Evolutionary conservation across 78 protist genomes (phyloP), one percentile per base, ranked within the genome.

Genomic region (Dictyostelium brefeldianum): DNA sequence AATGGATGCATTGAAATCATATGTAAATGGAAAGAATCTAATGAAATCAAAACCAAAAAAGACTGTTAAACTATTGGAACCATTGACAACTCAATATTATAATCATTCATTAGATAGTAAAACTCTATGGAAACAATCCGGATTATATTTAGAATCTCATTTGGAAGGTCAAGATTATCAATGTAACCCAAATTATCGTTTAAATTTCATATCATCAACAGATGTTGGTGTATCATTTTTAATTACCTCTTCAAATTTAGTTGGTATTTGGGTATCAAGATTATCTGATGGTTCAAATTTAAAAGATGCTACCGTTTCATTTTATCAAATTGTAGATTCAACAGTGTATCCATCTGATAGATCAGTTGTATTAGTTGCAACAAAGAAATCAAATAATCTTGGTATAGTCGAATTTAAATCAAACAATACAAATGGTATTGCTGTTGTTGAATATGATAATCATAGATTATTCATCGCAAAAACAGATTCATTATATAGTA

Each of bases 241-340:
- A 6, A 18, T 31, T 4, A 43, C 51, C 4, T 22, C 56, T 9
- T 14, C 29, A 54, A 54, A 54, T 51, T 36, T 14, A 7, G 11
- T 46, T 1, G 80, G 59, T 57, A n/a, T 78, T 65, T 87, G 84
- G 83, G 27, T 57, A 31, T 64, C 84, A 18, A 17, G 41, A 51
- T 20, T 57, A 25, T 25, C 57, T 41, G 69, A 87, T 48, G 53
- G 80, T 36, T 20, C 78, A 9, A 87, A 87, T 77, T 51, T 87
- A n/a, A 47, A 27, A 20, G 59, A 65, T 51, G 93, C 84, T 6
- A 36, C 25, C 0, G 78, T 77, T 14, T 43, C 53, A 17, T 46
- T 73, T 18, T 73, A 73, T 73, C 31, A 73, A 15, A 73, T 47
- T 11, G 14, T 29, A 1, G 29, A 36, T 73, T 43, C 53, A 43